Conservation (phyloP, 2,329 filamentous ascomycete genomes). For the Alternaria burnsii region DNA sequence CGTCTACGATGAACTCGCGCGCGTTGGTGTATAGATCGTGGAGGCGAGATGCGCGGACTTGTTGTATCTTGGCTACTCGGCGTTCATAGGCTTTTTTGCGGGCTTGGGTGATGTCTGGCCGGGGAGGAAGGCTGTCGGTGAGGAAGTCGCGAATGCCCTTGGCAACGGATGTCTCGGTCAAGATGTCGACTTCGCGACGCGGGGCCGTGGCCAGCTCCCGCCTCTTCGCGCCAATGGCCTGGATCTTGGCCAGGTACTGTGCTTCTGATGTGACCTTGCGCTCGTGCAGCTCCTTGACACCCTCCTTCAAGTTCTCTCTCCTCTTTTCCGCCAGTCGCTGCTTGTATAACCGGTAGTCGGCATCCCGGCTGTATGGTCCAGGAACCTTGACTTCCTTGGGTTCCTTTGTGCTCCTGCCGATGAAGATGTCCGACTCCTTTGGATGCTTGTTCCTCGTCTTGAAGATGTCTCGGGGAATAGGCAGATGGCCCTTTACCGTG, state of each 20-base stretch:
- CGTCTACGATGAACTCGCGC: conserved; percentile 83
- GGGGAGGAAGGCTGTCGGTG: conserved; percentile 39
- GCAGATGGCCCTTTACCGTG: conserved; percentile 77
- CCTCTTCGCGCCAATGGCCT: conserved; percentile 55
- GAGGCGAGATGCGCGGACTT: conserved; percentile 73
- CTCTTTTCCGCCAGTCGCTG: conserved; percentile 75
- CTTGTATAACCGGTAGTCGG: conserved; percentile 70
- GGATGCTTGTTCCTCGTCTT: conserved; percentile 44
- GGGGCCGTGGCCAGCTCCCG: conserved; percentile 67
- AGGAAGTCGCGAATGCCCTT: conserved; percentile 48
- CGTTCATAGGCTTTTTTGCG: conserved; percentile 49
- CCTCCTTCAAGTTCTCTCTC: conserved; percentile 74
- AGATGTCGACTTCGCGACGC: conserved; percentile 69
- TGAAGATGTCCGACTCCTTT: conserved; percentile 70
- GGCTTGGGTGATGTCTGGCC: conserved; percentile 35
- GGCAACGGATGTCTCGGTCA: conserved; percentile 41
- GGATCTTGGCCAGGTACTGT: conserved; percentile 29
- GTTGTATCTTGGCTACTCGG: conserved; percentile 61
- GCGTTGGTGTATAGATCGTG: conserved; percentile 92
- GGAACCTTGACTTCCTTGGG: conserved; percentile 56
- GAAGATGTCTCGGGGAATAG: conserved; percentile 84
- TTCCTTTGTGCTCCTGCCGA: conserved; percentile 66
- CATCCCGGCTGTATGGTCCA: conserved; percentile 49
- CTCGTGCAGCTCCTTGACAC: conserved; percentile 72
- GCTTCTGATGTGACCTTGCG: conserved; percentile 42